Evolutionary conservation across 2,329 filamentous ascomycete genomes (phyloP).

Genomic region (Sordariomycetes sp.): DNA sequence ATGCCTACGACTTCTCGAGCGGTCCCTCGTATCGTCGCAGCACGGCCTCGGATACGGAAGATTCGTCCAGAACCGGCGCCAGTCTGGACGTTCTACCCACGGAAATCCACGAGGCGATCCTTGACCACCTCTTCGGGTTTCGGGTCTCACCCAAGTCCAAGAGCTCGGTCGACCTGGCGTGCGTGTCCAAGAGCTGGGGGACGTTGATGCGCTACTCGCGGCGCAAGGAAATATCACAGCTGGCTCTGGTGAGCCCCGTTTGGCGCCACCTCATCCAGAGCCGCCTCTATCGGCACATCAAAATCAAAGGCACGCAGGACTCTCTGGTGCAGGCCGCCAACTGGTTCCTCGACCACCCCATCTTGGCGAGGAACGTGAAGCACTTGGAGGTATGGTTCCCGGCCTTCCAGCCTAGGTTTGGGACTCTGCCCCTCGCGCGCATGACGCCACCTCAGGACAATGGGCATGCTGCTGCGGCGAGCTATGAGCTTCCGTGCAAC

Average conservation of each 20-base stretch:
- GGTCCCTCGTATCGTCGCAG: not conserved
- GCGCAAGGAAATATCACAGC: constrained; percentile 50
- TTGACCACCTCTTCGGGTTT: constrained; percentile 60
- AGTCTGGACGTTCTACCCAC: constrained; percentile 40
- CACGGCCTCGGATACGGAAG: not conserved
- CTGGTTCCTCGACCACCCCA: constrained; percentile 45
- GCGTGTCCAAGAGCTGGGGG: constrained; percentile 45
- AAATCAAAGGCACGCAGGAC: constrained; percentile 57
- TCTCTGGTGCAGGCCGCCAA: constrained; percentile 43
- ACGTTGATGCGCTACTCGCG: constrained; percentile 54
- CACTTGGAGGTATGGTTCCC: constrained; percentile 71
- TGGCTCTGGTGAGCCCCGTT: constrained; percentile 47
- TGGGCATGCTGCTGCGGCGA: constrained; percentile 36
- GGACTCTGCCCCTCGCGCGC: constrained; percentile 25
- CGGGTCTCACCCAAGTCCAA: constrained; percentile 47
- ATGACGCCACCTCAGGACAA: constrained; percentile 29
- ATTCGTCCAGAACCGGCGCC: not conserved
- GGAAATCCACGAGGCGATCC: constrained; percentile 59
- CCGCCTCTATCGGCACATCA: constrained; percentile 62
- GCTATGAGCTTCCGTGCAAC: constrained; percentile 45
- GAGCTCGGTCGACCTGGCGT: constrained; percentile 38
- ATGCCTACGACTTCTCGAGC: not conserved
- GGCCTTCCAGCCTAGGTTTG: constrained; percentile 49
- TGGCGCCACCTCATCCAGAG: constrained; percentile 60
- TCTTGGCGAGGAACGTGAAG: constrained; percentile 51